These are phyloP conservation scores for Prunus davidiana DNA, from an alignment of 306 rosid species.

Conservation along the genomic window DNA sequence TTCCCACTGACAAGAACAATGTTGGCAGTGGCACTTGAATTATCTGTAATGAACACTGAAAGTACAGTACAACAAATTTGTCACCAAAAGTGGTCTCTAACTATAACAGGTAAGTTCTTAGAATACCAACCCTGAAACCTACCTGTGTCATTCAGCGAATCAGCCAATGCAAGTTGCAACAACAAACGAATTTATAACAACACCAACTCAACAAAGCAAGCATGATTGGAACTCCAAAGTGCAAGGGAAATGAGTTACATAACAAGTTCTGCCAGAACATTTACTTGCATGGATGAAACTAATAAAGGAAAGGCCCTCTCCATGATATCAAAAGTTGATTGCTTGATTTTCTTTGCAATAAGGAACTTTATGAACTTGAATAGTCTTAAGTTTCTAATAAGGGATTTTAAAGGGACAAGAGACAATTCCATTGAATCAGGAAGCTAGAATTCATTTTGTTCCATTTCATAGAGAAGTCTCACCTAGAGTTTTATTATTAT, in stretches of 20 bases:
- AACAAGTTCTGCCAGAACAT: too few species aligned
- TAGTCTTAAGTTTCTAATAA: too few species aligned
- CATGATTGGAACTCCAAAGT: neutral
- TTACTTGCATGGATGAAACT: too few species aligned
- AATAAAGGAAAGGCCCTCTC: too few species aligned
- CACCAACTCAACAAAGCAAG: neutral
- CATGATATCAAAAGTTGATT: too few species aligned
- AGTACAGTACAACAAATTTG: neutral
- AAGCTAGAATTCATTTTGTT: too few species aligned
- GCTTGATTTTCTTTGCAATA: too few species aligned
- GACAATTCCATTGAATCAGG: too few species aligned
- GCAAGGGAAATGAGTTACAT: too few species aligned
- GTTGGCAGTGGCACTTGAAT: neutral
- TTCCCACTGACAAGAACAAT: neutral
- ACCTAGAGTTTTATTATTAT: neutral
- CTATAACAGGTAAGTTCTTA: neutral
- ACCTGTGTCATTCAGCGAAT: neutral
- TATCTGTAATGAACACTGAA: neutral
- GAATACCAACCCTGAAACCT: slow-evolving; percentile 1
- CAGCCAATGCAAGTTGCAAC: neutral
- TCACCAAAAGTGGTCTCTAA: neutral
- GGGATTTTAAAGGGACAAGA: too few species aligned
- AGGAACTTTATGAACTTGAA: too few species aligned
- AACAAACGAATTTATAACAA: neutral
- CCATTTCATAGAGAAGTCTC: neutral